A percentile compares a stretch with the other conserved stretches of the same genome.
These are phyloP conservation scores for Dillenia turbinata DNA, from an alignment of 164 flowering plant genomes.

Conservation along the genomic window DNA sequence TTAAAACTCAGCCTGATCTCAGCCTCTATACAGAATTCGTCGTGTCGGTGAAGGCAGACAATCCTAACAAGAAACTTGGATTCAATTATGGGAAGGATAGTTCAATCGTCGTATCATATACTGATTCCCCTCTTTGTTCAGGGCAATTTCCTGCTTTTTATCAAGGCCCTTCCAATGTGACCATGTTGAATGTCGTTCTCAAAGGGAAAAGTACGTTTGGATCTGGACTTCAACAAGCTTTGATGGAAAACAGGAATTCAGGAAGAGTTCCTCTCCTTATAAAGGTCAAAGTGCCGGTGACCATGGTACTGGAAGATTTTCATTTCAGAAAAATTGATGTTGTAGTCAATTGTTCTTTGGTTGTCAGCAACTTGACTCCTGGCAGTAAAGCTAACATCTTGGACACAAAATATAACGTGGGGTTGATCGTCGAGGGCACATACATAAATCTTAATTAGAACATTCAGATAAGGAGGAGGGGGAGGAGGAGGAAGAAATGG, in stretches of 20 bases:
- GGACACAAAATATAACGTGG: slow-evolving; percentile 21
- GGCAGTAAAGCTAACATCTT: slow-evolving; percentile 34
- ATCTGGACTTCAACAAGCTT: slow-evolving; percentile 46
- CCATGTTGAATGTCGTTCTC: slow-evolving; percentile 28
- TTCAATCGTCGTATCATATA: slow-evolving; percentile 25
- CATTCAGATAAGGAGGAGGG: too few species aligned
- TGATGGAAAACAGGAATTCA: slow-evolving; percentile 22
- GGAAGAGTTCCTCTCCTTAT: slow-evolving; percentile 49
- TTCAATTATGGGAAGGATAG: slow-evolving; percentile 40
- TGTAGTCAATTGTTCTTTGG: slow-evolving; percentile 40
- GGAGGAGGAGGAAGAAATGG: too few species aligned
- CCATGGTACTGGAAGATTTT: slow-evolving; percentile 22
- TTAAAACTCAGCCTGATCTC: slow-evolving; percentile 32
- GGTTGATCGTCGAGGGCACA: too few species aligned
- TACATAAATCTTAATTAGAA: too few species aligned
- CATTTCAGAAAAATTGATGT: slow-evolving; percentile 29
- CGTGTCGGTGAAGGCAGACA: slow-evolving; percentile 43
- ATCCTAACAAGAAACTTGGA: slow-evolving; percentile 45
- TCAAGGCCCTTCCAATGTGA: slow-evolving; percentile 45
- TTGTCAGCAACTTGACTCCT: slow-evolving; percentile 48
- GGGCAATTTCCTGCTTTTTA: slow-evolving; percentile 51
- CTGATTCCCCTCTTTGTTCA: slow-evolving; percentile 29
- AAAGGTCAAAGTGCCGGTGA: slow-evolving; percentile 42
- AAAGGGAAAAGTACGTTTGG: slow-evolving; percentile 50
- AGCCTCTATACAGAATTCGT: slow-evolving; percentile 38